A percentile compares a stretch with the other conserved stretches of the same genome.
phyloP scores from a whole-genome alignment of 441 rosid species.

The Corymbia calophylla region DNA sequence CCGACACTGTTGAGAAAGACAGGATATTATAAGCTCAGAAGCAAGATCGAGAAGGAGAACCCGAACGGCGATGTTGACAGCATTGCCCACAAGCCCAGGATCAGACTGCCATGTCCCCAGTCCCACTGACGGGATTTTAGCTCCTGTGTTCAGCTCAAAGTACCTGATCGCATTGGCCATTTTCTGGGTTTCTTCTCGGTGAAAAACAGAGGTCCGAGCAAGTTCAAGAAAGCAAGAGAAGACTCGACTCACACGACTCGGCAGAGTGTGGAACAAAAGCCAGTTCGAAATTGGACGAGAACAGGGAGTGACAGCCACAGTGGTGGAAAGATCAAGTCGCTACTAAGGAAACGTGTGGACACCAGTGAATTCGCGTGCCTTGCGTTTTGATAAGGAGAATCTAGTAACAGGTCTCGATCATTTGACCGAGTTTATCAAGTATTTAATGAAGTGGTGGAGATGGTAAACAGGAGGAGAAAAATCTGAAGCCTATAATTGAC shows the following conservation, averaged over 20 bases:
- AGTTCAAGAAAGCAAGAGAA: not conserved
- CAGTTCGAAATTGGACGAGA: not conserved
- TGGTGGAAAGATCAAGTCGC: not conserved
- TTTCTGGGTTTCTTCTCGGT: not conserved
- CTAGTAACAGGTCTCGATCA: not conserved
- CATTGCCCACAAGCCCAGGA: conserved; percentile 1
- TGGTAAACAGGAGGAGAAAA: not conserved
- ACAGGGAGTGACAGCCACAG: not conserved
- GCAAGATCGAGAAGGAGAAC: not conserved
- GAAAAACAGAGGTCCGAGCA: not conserved
- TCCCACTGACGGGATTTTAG: conserved; percentile 11
- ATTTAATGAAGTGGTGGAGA: not conserved
- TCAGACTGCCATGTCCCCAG: conserved; percentile 10
- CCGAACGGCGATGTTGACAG: conserved; percentile 6
- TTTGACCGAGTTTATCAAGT: not conserved
- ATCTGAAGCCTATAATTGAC: not conserved
- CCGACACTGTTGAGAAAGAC: not conserved
- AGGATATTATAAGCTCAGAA: not conserved
- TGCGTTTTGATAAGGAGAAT: not conserved
- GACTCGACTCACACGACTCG: not conserved
- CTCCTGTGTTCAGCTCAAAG: conserved; percentile 11
- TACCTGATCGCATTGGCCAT: not conserved
- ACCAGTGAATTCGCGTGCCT: not conserved
- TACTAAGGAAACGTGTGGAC: not conserved
- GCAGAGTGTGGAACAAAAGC: not conserved